Evolutionary conservation across 1,139 yeast genomes (phyloP).

Genomic region (Geotrichum citri-aurantii): DNA sequence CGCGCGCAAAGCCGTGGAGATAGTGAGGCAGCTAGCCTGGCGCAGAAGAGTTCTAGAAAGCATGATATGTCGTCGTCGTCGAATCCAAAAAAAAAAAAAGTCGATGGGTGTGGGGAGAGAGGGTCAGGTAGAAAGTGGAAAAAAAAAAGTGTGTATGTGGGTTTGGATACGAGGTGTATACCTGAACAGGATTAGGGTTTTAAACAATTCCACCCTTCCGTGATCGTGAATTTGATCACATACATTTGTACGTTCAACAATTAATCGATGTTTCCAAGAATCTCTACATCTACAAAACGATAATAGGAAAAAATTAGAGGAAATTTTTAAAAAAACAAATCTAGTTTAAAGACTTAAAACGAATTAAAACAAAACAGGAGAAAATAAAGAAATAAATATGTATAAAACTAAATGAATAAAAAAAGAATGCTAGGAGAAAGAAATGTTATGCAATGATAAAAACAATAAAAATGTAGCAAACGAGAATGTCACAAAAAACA

Average conservation of each 20-base stretch:
- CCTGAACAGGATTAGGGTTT: not conserved
- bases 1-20: not conserved
- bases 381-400: not conserved
- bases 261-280: too few species aligned
- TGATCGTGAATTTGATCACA: too few species aligned
- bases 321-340: too few species aligned
- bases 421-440: not conserved
- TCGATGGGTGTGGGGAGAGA: too few species aligned
- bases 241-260: too few species aligned
- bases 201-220: too few species aligned
- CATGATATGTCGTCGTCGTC: conserved; percentile 4
- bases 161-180: too few species aligned
- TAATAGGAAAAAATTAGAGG: too few species aligned
- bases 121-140: not conserved
- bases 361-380: not conserved
- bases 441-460: conserved; percentile 6
- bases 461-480: conserved; percentile 6
- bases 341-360: not conserved
- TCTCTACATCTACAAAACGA: too few species aligned
- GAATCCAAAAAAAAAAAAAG: not conserved
- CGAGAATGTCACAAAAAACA: conserved; percentile 5
- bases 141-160: not conserved
- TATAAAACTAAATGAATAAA: not conserved
- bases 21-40: conserved; percentile 6
- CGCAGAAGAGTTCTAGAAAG: conserved; percentile 11